Evolutionary conservation across 2,329 filamentous ascomycete species (phyloP), one percentile per base, ranked within the genome.

Genomic region (Penicillium sp.): DNA sequence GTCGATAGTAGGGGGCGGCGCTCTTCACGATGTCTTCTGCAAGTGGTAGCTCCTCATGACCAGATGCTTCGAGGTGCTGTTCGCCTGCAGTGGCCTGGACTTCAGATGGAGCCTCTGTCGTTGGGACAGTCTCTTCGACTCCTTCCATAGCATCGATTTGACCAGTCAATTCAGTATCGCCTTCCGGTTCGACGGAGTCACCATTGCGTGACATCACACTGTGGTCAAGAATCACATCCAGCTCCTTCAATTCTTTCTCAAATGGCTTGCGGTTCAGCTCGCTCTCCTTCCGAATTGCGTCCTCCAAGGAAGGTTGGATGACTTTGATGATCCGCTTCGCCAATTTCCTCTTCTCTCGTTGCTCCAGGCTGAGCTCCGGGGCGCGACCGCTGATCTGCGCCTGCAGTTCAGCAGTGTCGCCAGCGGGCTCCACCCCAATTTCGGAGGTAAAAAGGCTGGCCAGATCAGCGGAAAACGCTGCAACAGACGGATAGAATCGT

Each of bases 301-400:
- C 81, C 70, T 96, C 89, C 3, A 96, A 78, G 41, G 85, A 81
- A 13, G 89, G 85, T 69, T 95, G 90, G 30, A 96, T 82, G 1
- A 86, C 84, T 70, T 91, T 95, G 61, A 96, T 82, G 57, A 97
- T 96, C 26, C 91, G 85, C 73, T 95, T 96, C 23, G 89, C 91
- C n/a, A 96, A 78, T 63, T 88, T 89, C 65, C 90, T 89, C 57
- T 89, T 85, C 62, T 96, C 89, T 54, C 90, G 89, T 56, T 91
- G 84, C 64, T 96, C 91, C 9, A 80, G 57, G 53, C 69, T 74
- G 42, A 76, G 71, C 51, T 78, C 76, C 7, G 74, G 71, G 5
- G 74, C 73, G 45, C 76, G 75, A 6, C 73, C 55, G 74, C 77
- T 71, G 76, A 85, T 65, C 70, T 79, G 65, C 73, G 77, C 72